phyloP scores from a whole-genome alignment of 2,329 filamentous ascomycete genomes.

The Hirsutella rhossiliensis region DNA sequence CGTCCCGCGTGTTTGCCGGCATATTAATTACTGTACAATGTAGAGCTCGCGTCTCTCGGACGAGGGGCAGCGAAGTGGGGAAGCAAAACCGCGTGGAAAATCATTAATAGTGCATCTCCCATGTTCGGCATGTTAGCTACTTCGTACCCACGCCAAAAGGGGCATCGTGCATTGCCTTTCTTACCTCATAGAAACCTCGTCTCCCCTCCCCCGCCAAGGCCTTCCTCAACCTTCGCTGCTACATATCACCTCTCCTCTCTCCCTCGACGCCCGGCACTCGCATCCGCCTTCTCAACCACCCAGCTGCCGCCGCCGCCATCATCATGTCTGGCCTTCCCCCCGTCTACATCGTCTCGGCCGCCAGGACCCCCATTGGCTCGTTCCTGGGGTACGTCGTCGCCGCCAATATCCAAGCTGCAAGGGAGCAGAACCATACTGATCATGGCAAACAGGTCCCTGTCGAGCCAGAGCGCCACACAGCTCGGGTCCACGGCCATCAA shows the following conservation, averaged over 20 bases:
- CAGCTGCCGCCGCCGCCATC: not conserved
- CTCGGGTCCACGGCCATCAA: slow-evolving; percentile 89
- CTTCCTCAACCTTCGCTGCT: too few relatives aligned
- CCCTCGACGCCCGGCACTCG: not conserved
- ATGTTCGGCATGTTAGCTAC: too few relatives aligned
- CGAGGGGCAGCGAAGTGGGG: too few relatives aligned
- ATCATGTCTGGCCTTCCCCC: slow-evolving; percentile 68
- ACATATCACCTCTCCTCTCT: not conserved
- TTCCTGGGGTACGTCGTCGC: slow-evolving; percentile 65
- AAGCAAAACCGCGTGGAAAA: too few relatives aligned
- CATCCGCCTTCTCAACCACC: not conserved
- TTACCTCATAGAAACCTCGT: too few relatives aligned
- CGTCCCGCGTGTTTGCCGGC: too few relatives aligned
- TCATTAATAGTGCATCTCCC: too few relatives aligned
- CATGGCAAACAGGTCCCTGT: slow-evolving; percentile 55
- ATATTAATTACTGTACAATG: too few relatives aligned
- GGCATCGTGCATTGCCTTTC: too few relatives aligned
- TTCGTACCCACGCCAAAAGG: too few relatives aligned
- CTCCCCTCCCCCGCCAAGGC: too few relatives aligned
- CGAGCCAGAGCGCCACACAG: slow-evolving; percentile 74
- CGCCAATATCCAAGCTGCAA: not conserved
- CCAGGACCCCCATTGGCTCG: slow-evolving; percentile 81
- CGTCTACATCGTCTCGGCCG: slow-evolving; percentile 92
- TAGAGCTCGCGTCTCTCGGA: too few relatives aligned
- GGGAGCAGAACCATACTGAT: not conserved